Evolutionary conservation across 352 stramenopile genomes (phyloP).

Genomic region (Globisporangium polare): DNA sequence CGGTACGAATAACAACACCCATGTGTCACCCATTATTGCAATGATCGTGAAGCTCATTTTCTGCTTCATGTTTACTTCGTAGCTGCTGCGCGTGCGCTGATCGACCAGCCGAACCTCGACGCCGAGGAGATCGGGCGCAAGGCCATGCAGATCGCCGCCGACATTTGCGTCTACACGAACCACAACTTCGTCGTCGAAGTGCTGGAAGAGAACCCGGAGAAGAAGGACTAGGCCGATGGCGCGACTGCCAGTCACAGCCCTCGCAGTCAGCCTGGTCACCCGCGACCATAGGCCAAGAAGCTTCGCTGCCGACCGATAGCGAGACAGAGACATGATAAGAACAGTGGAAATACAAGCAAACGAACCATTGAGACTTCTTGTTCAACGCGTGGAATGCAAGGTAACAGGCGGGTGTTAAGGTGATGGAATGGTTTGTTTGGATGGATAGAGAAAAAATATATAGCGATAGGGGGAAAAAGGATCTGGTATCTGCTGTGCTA

Average conservation of each 20-base stretch:
- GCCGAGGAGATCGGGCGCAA: slow-evolving; percentile 93
- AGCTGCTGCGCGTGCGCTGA: slow-evolving; percentile 91
- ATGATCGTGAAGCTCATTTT: background rate
- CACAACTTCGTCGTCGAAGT: slow-evolving; percentile 95
- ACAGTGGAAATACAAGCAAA: background rate
- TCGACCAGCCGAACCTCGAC: slow-evolving; percentile 90
- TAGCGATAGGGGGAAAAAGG: slow-evolving; percentile 3
- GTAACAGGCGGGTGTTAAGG: background rate
- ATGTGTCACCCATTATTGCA: no score
- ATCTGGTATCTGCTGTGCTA: slow-evolving; percentile 4
- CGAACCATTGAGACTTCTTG: background rate
- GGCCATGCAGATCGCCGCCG: slow-evolving; percentile 94
- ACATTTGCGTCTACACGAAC: slow-evolving; percentile 99
- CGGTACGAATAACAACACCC: slow-evolving; percentile 37
- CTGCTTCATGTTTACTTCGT: slow-evolving; percentile 12
- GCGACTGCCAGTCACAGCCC: background rate
- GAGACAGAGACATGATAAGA: background rate
- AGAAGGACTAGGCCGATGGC: slow-evolving; percentile 29
- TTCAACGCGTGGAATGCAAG: background rate
- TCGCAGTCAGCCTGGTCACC: background rate
- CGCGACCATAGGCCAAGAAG: no score
- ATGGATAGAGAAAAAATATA: slow-evolving; percentile 9
- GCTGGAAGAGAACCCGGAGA: slow-evolving; percentile 62
- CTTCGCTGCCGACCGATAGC: background rate
- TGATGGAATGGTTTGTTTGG: background rate